phyloP scores from a whole-genome alignment of 345 rosid genomes.

The Clarkia xantiana region DNA sequence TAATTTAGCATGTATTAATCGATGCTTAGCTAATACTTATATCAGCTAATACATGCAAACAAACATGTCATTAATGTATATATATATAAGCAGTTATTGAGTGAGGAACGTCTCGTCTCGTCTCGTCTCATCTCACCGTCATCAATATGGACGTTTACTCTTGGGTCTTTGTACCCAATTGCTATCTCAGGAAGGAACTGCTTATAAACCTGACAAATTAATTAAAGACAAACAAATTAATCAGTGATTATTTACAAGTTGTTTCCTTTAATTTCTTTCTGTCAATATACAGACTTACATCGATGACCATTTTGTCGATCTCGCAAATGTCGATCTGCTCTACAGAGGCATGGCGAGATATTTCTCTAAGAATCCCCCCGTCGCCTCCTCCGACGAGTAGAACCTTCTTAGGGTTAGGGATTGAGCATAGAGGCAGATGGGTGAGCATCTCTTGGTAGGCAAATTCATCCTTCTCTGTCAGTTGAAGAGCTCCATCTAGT shows the following conservation, averaged over 20 bases:
- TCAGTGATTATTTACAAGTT: too few relatives aligned
- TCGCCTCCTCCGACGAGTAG: constrained; percentile 41
- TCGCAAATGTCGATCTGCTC: constrained; percentile 35
- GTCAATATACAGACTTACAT: constrained; percentile 13
- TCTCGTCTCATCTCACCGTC: too few relatives aligned
- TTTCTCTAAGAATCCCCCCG: constrained; percentile 35
- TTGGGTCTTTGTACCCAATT: constrained; percentile 29
- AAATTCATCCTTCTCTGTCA: constrained; percentile 39
- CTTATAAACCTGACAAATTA: constrained; percentile 26
- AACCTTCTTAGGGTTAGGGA: constrained; percentile 30
- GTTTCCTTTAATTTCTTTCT: background rate
- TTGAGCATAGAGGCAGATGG: constrained; percentile 38
- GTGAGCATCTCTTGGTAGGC: constrained; percentile 47
- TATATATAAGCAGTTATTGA: background rate
- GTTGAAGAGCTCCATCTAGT: constrained; percentile 31
- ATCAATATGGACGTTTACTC: constrained; percentile 22
- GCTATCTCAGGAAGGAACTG: constrained; percentile 27
- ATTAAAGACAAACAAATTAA: background rate
- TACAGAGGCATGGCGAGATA: constrained; percentile 26
- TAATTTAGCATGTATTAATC: too few relatives aligned
- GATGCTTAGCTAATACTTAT: too few relatives aligned
- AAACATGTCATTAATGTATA: too few relatives aligned
- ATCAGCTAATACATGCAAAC: too few relatives aligned
- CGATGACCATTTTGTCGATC: constrained; percentile 33
- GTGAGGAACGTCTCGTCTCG: constrained; percentile 3